A percentile compares a stretch with the other conserved stretches of the same genome.
Evolutionary conservation across 140 eudicot species (phyloP).

Genomic region (Flaveria floridana): DNA sequence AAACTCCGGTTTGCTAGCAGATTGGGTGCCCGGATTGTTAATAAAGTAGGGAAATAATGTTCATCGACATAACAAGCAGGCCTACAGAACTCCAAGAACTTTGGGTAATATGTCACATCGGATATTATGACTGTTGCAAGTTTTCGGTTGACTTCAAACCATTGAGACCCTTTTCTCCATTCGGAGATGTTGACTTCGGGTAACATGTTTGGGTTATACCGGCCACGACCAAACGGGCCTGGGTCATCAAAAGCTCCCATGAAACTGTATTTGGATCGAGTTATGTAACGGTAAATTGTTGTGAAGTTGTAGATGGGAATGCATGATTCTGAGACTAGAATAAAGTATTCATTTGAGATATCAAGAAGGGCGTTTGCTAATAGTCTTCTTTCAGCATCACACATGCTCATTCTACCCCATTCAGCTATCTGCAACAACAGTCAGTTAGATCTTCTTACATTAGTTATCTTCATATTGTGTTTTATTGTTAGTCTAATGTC

Average conservation of each 20-base stretch:
- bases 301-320: conserved; percentile 75
- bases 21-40: conserved; percentile 29
- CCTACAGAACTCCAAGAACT: conserved; percentile 41
- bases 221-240: conserved; percentile 76
- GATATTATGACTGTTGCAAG: conserved; percentile 35
- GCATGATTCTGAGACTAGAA: conserved; percentile 86
- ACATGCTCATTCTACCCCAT: conserved; percentile 90
- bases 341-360: conserved; percentile 65
- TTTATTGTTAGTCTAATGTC: background rate
- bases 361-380: conserved; percentile 87
- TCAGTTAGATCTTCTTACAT: background rate
- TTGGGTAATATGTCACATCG: conserved; percentile 35
- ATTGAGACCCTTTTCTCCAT: conserved; percentile 82
- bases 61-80: conserved; percentile 50
- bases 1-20: conserved; percentile 38
- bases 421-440: conserved; percentile 41
- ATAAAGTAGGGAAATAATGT: conserved; percentile 44
- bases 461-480: background rate
- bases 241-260: conserved; percentile 72
- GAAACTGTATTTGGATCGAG: conserved; percentile 59
- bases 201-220: conserved; percentile 55
- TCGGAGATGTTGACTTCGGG: conserved; percentile 63
- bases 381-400: conserved; percentile 81
- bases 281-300: conserved; percentile 49
- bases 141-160: conserved; percentile 46